phyloP scores from a whole-genome alignment of 176 grass and related monocot species.

The Triticum turgidum region DNA sequence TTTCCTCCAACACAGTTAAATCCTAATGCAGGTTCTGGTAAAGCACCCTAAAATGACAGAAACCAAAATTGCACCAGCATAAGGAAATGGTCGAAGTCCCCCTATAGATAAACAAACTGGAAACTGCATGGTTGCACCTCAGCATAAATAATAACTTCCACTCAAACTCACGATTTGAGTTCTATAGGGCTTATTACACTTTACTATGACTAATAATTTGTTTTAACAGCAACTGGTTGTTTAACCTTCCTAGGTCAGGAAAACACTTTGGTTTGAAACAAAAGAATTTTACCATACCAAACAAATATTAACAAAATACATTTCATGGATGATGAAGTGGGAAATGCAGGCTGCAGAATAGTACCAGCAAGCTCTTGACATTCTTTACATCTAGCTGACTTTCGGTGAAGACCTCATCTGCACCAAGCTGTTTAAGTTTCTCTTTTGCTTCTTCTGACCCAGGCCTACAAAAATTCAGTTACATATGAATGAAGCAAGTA shows the following conservation, averaged over 20 bases:
- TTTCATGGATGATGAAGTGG: not conserved
- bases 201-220: not conserved
- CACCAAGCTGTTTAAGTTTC: slow-evolving; percentile 81
- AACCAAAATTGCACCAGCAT: slow-evolving; percentile 11
- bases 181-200: not conserved
- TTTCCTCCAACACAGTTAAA: slow-evolving; percentile 95
- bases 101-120: slow-evolving; percentile 15
- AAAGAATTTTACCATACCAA: not conserved
- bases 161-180: not conserved
- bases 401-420: slow-evolving; percentile 73
- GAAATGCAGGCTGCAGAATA: slow-evolving; percentile 1
- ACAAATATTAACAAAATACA: not conserved
- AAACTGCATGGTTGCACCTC: not conserved
- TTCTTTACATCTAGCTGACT: slow-evolving; percentile 79
- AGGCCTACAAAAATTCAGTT: slow-evolving; percentile 38
- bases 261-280: not conserved
- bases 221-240: not conserved
- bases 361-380: slow-evolving; percentile 80
- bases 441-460: slow-evolving; percentile 73
- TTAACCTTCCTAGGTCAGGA: not conserved
- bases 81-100: slow-evolving; percentile 16
- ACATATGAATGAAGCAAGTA: not conserved
- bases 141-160: not conserved
- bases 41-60: slow-evolving; percentile 57
- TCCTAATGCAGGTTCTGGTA: slow-evolving; percentile 83